Evolutionary conservation across 495 filamentous ascomycete species (phyloP).

Genomic region (Penicillium longicatenatum): DNA sequence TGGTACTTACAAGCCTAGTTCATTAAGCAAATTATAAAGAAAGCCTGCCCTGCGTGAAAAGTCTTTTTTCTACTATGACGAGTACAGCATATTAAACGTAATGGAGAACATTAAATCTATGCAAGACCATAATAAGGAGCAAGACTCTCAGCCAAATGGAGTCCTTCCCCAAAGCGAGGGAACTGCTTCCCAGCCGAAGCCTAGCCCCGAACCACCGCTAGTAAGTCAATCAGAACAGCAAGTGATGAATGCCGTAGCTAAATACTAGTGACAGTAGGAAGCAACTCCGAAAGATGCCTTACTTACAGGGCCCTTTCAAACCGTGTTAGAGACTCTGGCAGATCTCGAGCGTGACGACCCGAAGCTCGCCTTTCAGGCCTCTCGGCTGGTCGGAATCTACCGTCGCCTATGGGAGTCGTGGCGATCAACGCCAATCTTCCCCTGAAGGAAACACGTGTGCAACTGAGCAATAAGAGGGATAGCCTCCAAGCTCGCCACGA

Average conservation of each 20-base stretch:
- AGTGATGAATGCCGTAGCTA: not conserved
- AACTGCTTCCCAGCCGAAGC: not conserved
- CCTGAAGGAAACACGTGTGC: constrained; percentile 5
- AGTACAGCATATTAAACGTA: not conserved
- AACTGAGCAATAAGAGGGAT: constrained; percentile 13
- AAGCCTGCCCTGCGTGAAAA: not conserved
- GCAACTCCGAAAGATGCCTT: not conserved
- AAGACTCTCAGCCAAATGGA: not conserved
- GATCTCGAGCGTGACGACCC: constrained; percentile 14
- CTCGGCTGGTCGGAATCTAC: constrained; percentile 8
- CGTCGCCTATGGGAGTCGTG: constrained; percentile 15
- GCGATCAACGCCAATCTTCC: constrained; percentile 1
- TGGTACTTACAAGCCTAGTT: not conserved
- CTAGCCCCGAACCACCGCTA: not conserved
- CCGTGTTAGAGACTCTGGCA: constrained; percentile 4
- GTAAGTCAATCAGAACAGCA: not conserved
- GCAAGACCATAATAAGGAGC: not conserved
- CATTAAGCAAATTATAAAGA: not conserved
- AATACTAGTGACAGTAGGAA: not conserved
- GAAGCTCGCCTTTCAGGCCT: constrained; percentile 11
- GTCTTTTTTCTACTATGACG: not conserved
- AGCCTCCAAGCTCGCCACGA: constrained; percentile 11
- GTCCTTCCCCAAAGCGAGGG: not conserved
- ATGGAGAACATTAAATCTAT: not conserved
- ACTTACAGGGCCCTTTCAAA: constrained; percentile 3